These are phyloP conservation scores for Phytophthora uliginosa DNA, from an alignment of 352 stramenopile species.

Conservation along the genomic window DNA sequence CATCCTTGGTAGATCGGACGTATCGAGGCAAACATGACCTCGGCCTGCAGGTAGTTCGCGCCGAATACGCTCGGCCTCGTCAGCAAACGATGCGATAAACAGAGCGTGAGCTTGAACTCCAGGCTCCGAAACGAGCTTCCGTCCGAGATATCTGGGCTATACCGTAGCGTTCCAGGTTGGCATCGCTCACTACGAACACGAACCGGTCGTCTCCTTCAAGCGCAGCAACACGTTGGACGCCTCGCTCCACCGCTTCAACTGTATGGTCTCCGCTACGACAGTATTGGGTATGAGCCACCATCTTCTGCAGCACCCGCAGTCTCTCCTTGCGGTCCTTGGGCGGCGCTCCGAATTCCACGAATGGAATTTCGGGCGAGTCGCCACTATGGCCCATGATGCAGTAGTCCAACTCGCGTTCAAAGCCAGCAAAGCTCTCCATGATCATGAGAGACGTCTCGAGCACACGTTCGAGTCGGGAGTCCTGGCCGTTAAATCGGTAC, in stretches of 20 bases:
- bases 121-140: slow-evolving; percentile 60
- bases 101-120: slow-evolving; percentile 83
- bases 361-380: slow-evolving; percentile 87
- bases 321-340: slow-evolving; percentile 90
- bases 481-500: slow-evolving; percentile 96
- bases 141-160: slow-evolving; percentile 69
- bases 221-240: slow-evolving; percentile 74
- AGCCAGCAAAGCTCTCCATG: slow-evolving; percentile 95
- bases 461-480: slow-evolving; percentile 92
- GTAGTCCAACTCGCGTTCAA: slow-evolving; percentile 93
- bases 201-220: slow-evolving; percentile 83
- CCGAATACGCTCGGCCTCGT: slow-evolving; percentile 80
- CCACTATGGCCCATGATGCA: slow-evolving; percentile 95
- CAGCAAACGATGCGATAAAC: slow-evolving; percentile 87
- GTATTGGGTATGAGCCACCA: slow-evolving; percentile 97
- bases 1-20: slow-evolving; percentile 75
- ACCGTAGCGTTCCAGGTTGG: slow-evolving; percentile 96
- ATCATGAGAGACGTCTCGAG: slow-evolving; percentile 97
- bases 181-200: slow-evolving; percentile 96
- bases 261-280: slow-evolving; percentile 96
- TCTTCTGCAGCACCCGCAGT: slow-evolving; percentile 93
- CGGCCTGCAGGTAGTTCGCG: slow-evolving; percentile 71
- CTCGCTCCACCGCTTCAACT: slow-evolving; percentile 91
- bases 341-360: slow-evolving; percentile 91
- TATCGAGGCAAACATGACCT: slow-evolving; percentile 86